Evolutionary conservation across 495 filamentous ascomycete species (phyloP), one percentile per base, ranked within the genome.

Genomic region (Saxispiralis lemnorum): DNA sequence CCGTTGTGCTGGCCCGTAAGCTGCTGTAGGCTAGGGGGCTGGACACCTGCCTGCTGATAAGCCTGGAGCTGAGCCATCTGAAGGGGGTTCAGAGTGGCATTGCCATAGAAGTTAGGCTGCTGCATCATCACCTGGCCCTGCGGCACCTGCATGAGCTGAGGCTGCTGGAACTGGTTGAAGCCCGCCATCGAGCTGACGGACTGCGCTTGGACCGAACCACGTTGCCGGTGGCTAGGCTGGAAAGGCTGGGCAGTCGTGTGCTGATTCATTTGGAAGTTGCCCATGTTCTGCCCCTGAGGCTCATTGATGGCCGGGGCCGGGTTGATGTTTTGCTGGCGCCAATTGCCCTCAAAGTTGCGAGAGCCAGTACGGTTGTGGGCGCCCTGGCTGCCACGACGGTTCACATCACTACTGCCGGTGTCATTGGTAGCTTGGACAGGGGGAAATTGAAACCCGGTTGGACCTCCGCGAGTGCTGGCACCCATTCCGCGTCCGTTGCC

Each of bases 301-400:
- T 63, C 59, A 39, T 56, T 59, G n/a, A 49, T 32, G 13, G 62
- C 55, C 42, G 65, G 62, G 55, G 67, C 68, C 50, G 69, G 68
- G 72, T 75, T 72, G 34, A 63, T 68, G 53, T 79, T 77, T 48
- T 82, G 89, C 58, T 89, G 88, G 52, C 89, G 78, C 89, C 89
- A 97, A 62, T 97, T 96, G 49, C 85, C 75, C 48, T 97, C 92
- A 61, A 96, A 97, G 57, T 96, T 97, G 24, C 89, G 71, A 13
- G 89, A 97, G 6, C 67, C 70, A 7, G 76, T 79, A 40, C 92
- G 73, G 52, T 72, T 77, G 59, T 97, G 89, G 43, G 5, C 24
- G 9, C 76, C 72, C 46, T 74, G 70, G 48, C 79, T 78, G 43
- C 73, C 72, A 44, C 83, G 79, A 44, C 83, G 78, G 46, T 70